Percentiles rank a stretch among this genome's conserved stretches.
These are phyloP conservation scores for Nicotiana noctiflora DNA, from an alignment of 257 asterid genomes.

Conservation along the genomic window DNA sequence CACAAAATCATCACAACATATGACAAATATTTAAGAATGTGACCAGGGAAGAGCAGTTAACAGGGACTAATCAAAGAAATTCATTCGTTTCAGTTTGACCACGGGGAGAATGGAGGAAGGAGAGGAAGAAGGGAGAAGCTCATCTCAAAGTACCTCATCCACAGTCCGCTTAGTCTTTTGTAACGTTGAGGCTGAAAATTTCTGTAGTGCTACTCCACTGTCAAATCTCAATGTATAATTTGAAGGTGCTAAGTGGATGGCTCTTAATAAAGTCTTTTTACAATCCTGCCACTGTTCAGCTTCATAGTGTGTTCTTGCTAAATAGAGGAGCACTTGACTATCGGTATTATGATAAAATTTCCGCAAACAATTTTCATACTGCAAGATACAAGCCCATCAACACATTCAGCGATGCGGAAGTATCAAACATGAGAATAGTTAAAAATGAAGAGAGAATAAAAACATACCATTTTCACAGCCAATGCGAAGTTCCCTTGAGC, in stretches of 20 bases:
- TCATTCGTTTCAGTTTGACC: neutral
- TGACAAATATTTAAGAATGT: neutral
- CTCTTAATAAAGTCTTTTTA: constrained; percentile 83
- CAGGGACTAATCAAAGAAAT: neutral
- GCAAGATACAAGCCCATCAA: constrained; percentile 25
- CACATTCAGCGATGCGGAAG: neutral
- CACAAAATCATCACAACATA: neutral
- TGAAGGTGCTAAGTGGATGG: constrained; percentile 96
- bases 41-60: neutral
- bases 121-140: constrained; percentile 10
- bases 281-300: constrained; percentile 99
- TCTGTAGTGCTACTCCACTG: constrained; percentile 87
- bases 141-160: constrained; percentile 57
- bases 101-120: neutral
- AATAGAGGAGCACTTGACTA: constrained; percentile 91
- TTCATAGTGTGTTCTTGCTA: constrained; percentile 97
- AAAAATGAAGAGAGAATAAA: neutral
- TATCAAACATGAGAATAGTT: neutral
- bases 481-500: constrained; percentile 92
- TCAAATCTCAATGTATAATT: constrained; percentile 86
- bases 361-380: constrained; percentile 94
- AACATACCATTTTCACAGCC: constrained; percentile 89
- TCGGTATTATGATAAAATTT: constrained; percentile 84
- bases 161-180: constrained; percentile 87
- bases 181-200: constrained; percentile 95